Base-by-base conservation (phyloP, 2,329 filamentous ascomycete species). In the Purpureocillium lavendulum region DNA sequence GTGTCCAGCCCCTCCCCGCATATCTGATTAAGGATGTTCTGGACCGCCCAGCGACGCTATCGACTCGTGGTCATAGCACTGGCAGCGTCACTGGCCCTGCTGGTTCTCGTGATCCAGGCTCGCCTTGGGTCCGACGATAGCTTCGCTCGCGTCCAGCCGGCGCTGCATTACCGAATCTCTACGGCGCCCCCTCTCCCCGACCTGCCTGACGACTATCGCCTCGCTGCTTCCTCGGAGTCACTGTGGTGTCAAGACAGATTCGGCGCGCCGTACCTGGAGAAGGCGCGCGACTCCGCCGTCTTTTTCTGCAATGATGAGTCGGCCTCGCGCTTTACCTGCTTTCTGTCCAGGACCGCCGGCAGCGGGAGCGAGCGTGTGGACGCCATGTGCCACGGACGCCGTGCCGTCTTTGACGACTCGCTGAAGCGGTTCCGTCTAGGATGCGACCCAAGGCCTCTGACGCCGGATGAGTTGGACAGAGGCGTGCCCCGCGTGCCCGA, bases 261-360 rank as follows among this genome's bases (percentile, higher is more conserved):
- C 16, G 39, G 39, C 17, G 14, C 36, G 10, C 40, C 33, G 6
- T 56, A 54, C 41, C 51, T 57, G 12, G 45, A 52, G 17, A 44
- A 47, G 17, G 39, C 54, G 35, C 50, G 51, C 30, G 41, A 52
- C 35, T 45, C 42, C 14, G 40, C 48, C 7, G 46, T 43, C 10
- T 44, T 48, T 33, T 55, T 52, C 41, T 57, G 54, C 45, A 42
- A 36, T 3, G 32, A 42, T 1, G 35, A 36, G 16, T 52, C 49
- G 3, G 18, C 15, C n/a, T n/a, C n/a, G n/a, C n/a, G n/a, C n/a
- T n/a, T n/a, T n/a, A n/a, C n/a, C n/a, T n/a, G n/a, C n/a, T n/a
- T 54, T 50, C 10, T 30, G 38, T 44, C 42, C 0, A 21, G 21
- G n/a, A 44, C 42, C 2, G 16, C 34, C n/a, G n/a, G n/a, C n/a